Conservation (phyloP, 164 flowering plant species). For the Dillenia turbinata region DNA sequence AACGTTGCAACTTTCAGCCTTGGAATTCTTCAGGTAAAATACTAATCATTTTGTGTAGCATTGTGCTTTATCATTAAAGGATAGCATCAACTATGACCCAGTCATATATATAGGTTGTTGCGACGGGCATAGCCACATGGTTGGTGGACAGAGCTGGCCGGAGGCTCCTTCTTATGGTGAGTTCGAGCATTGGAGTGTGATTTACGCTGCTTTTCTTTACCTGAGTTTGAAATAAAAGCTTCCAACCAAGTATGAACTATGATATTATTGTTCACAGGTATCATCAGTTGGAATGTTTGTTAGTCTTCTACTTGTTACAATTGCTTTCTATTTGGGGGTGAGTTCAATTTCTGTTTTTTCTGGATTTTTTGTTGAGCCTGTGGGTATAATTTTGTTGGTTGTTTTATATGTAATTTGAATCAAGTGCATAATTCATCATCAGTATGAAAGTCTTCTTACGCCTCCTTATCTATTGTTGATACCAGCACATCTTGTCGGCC, state of each 20-base stretch:
- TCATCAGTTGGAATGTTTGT: conserved; percentile 77
- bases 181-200: conserved; percentile 14
- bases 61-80: too few species aligned
- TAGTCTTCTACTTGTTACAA: conserved; percentile 73
- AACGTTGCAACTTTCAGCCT: conserved; percentile 66
- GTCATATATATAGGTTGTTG: conserved; percentile 52
- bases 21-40: conserved; percentile 78
- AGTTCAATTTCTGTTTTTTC: too few species aligned
- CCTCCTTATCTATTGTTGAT: conserved; percentile 1
- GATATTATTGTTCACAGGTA: conserved; percentile 34
- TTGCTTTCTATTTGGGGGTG: conserved; percentile 73
- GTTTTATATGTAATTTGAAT: conserved; percentile 1
- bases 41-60: conserved; percentile 4
- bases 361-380: not conserved
- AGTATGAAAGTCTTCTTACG: conserved; percentile 5
- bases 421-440: not conserved
- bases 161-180: conserved; percentile 77
- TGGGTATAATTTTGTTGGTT: not conserved
- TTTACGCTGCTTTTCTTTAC: too few species aligned
- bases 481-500: conserved; percentile 37
- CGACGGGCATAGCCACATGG: conserved; percentile 83
- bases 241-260: not conserved
- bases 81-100: not conserved
- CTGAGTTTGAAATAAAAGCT: too few species aligned
- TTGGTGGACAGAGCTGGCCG: conserved; percentile 89